phyloP scores from a whole-genome alignment of 805 yeast species.

The Scheffersomyces ergatensis region DNA sequence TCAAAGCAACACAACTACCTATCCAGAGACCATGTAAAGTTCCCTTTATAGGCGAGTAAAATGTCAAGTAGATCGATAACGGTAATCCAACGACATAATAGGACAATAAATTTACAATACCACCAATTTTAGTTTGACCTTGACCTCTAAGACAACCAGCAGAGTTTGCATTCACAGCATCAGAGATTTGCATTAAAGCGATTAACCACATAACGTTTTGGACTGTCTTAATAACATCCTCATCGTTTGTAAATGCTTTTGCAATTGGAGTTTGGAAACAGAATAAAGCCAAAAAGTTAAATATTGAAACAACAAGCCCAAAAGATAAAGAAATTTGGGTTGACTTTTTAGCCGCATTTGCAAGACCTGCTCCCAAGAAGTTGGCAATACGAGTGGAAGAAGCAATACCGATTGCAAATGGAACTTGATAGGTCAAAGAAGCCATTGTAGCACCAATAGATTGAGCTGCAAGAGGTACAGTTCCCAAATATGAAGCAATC shows the following conservation, averaged over 20 bases:
- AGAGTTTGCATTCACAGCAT: slow-evolving; percentile 66
- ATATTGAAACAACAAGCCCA: slow-evolving; percentile 31
- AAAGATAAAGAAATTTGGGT: slow-evolving; percentile 36
- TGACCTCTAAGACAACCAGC: slow-evolving; percentile 80
- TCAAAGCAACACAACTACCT: slow-evolving; percentile 53
- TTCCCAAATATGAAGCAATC: slow-evolving; percentile 54
- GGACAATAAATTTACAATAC: slow-evolving; percentile 52
- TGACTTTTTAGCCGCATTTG: slow-evolving; percentile 30
- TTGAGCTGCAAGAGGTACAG: slow-evolving; percentile 53
- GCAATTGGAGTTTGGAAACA: slow-evolving; percentile 34
- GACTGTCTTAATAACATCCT: slow-evolving; percentile 51
- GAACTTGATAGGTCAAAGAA: slow-evolving; percentile 51
- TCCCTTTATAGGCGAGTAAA: slow-evolving; percentile 43
- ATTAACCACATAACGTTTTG: slow-evolving; percentile 56
- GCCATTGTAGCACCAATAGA: slow-evolving; percentile 47
- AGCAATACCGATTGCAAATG: slow-evolving; percentile 59
- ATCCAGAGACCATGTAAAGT: slow-evolving; percentile 64
- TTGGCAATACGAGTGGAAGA: slow-evolving; percentile 58
- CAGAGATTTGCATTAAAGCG: slow-evolving; percentile 69
- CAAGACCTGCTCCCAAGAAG: slow-evolving; percentile 49
- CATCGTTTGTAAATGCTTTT: slow-evolving; percentile 56
- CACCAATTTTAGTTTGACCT: slow-evolving; percentile 67
- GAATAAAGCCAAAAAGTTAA: slow-evolving; percentile 30
- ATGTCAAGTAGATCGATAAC: slow-evolving; percentile 52
- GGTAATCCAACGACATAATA: slow-evolving; percentile 67